A percentile compares a stretch with the other conserved stretches of the same genome.
Evolutionary conservation across 257 asterid genomes (phyloP).

Genomic region (Perilla frutescens): DNA sequence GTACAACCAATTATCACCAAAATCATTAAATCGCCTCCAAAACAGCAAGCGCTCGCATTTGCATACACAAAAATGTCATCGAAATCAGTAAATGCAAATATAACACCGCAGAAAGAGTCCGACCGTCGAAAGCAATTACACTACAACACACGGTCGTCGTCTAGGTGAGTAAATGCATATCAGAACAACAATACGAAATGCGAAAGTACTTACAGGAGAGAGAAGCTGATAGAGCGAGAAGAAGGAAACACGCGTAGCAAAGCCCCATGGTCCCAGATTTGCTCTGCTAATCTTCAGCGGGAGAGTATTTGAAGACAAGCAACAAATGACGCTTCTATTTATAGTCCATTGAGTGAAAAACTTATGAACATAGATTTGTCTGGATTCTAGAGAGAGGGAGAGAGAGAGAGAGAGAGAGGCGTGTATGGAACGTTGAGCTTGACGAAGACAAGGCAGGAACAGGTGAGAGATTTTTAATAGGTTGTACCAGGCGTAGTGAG

Average conservation of each 20-base stretch:
- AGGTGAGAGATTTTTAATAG: conserved; percentile 1
- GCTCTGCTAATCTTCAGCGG: conserved; percentile 20
- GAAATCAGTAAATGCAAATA: not conserved
- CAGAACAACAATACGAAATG: not conserved
- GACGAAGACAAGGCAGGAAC: conserved; percentile 32
- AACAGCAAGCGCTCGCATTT: not conserved
- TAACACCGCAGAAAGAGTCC: not conserved
- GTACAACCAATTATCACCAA: not conserved
- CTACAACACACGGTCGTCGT: not conserved
- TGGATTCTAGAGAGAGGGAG: conserved; percentile 21
- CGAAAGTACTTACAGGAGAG: conserved; percentile 40
- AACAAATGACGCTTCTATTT: conserved; percentile 2
- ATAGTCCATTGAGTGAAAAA: not conserved
- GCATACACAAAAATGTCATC: not conserved
- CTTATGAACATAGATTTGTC: conserved; percentile 19
- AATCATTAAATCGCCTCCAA: not conserved
- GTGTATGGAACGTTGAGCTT: conserved; percentile 38
- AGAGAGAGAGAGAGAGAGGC: conserved; percentile 22
- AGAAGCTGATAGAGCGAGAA: conserved; percentile 38
- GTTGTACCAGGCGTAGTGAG: conserved; percentile 17
- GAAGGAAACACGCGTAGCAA: conserved; percentile 27
- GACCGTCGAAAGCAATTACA: not conserved
- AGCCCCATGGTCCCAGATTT: conserved; percentile 34
- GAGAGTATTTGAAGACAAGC: not conserved
- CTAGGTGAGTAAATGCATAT: not conserved